A percentile compares a stretch with the other conserved stretches of the same genome.
phyloP scores from a whole-genome alignment of 257 asterid species.

The Solanum rostratum region DNA sequence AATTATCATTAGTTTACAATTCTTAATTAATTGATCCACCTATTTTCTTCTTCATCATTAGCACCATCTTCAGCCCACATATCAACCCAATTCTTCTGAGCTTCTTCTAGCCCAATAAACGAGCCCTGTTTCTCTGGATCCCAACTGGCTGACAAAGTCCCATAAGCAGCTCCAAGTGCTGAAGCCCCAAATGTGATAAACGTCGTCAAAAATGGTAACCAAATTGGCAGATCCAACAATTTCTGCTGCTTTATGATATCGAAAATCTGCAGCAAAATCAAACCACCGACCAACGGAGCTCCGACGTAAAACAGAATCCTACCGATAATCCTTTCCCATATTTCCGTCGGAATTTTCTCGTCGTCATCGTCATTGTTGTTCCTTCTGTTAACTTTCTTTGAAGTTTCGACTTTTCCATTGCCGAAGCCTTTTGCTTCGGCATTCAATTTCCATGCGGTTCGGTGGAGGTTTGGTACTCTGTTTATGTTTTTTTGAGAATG shows the following conservation, averaged over 20 bases:
- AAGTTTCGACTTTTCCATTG: slow-evolving; percentile 1
- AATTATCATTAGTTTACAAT: not conserved
- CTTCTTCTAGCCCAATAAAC: slow-evolving; percentile 55
- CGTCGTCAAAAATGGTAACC: slow-evolving; percentile 55
- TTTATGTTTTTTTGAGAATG: slow-evolving; percentile 8
- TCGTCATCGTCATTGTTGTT: slow-evolving; percentile 18
- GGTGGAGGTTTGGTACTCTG: slow-evolving; percentile 1
- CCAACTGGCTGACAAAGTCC: slow-evolving; percentile 72
- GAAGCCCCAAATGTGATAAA: slow-evolving; percentile 62
- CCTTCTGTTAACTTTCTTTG: not conserved
- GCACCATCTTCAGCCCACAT: slow-evolving; percentile 64
- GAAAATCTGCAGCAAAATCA: slow-evolving; percentile 26
- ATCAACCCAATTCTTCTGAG: slow-evolving; percentile 65
- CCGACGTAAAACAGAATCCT: slow-evolving; percentile 55
- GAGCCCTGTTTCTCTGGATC: slow-evolving; percentile 51
- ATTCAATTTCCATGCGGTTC: slow-evolving; percentile 30
- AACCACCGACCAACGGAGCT: slow-evolving; percentile 40
- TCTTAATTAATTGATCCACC: not conserved
- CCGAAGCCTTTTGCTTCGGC: slow-evolving; percentile 60
- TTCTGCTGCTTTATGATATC: slow-evolving; percentile 23
- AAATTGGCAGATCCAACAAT: slow-evolving; percentile 42
- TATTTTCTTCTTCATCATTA: not conserved
- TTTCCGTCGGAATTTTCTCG: slow-evolving; percentile 50
- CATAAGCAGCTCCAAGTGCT: slow-evolving; percentile 57
- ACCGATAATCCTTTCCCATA: slow-evolving; percentile 49